Percentiles rank a stretch among this genome's conserved stretches.
Evolutionary conservation across 1,284 basidiomycete genomes (phyloP).

Genomic region (Ustilago esculenta): DNA sequence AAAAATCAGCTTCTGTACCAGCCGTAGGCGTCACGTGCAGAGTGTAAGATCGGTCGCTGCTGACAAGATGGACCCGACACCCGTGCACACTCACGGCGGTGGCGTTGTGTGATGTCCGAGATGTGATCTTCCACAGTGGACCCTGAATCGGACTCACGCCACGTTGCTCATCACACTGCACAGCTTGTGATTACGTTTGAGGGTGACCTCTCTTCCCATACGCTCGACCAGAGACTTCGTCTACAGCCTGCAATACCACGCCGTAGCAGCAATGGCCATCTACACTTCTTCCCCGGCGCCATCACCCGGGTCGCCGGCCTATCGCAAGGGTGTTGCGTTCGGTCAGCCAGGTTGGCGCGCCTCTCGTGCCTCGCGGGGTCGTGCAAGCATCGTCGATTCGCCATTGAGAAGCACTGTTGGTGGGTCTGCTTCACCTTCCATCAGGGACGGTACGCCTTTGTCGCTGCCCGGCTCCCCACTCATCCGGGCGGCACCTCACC

Average conservation of each 20-base stretch:
- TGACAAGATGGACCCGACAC: background rate
- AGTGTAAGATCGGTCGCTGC: slow-evolving; percentile 6
- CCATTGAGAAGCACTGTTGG: slow-evolving; percentile 11
- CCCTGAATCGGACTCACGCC: slow-evolving; percentile 7
- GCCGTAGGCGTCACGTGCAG: slow-evolving; percentile 4
- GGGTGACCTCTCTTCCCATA: too few relatives aligned
- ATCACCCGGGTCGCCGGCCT: slow-evolving; percentile 37
- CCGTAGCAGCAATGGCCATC: slow-evolving; percentile 20
- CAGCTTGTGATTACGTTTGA: background rate
- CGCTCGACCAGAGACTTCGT: background rate
- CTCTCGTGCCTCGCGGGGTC: slow-evolving; percentile 35
- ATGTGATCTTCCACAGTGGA: slow-evolving; percentile 28
- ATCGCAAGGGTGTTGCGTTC: slow-evolving; percentile 48
- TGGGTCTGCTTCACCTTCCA: slow-evolving; percentile 11
- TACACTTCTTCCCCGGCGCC: slow-evolving; percentile 22
- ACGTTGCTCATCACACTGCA: background rate
- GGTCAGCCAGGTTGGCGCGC: slow-evolving; percentile 49
- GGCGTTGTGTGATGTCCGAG: slow-evolving; percentile 18
- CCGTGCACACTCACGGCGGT: too few relatives aligned
- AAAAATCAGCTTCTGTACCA: too few relatives aligned
- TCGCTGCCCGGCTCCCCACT: slow-evolving; percentile 22
- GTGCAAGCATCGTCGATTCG: slow-evolving; percentile 24
- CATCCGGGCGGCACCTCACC: slow-evolving; percentile 8
- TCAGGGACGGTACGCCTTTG: slow-evolving; percentile 17
- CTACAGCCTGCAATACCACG: too few relatives aligned